phyloP scores from a whole-genome alignment of 805 yeast genomes.

The Starmerella floricola region DNA sequence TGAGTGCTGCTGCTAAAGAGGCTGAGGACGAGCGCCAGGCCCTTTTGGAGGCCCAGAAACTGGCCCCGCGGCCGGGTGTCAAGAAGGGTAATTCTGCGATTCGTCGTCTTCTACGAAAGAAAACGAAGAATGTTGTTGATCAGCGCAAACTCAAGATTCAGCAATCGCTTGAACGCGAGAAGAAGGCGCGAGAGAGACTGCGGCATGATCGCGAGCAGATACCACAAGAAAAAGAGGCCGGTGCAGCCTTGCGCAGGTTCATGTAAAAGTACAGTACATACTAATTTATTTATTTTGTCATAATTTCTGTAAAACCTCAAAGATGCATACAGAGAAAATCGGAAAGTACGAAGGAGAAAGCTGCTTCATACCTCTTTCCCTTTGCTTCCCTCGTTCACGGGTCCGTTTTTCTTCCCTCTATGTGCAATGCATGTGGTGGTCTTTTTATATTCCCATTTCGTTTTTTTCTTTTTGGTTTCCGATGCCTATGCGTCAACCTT shows the following conservation, averaged over 20 bases:
- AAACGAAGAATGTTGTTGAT: slow-evolving; percentile 72
- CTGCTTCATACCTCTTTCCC: too few species aligned
- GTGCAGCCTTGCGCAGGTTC: slow-evolving; percentile 24
- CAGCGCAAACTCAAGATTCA: slow-evolving; percentile 71
- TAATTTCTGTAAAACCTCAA: too few species aligned
- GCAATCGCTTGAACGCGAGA: slow-evolving; percentile 60
- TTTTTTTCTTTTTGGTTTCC: neutral
- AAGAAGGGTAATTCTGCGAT: slow-evolving; percentile 74
- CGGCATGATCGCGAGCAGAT: slow-evolving; percentile 15
- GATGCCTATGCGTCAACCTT: neutral
- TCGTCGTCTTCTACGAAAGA: slow-evolving; percentile 69
- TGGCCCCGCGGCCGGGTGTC: slow-evolving; percentile 52
- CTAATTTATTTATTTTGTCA: too few species aligned
- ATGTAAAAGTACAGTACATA: too few species aligned
- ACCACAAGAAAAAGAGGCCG: slow-evolving; percentile 19
- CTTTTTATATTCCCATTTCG: neutral
- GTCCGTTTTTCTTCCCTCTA: too few species aligned
- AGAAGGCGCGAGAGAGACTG: slow-evolving; percentile 28
- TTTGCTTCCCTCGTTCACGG: too few species aligned
- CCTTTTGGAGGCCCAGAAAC: slow-evolving; percentile 40
- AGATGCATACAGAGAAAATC: too few species aligned
- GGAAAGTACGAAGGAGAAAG: too few species aligned
- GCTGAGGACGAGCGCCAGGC: slow-evolving; percentile 31
- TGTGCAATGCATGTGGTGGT: too few species aligned
- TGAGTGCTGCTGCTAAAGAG: slow-evolving; percentile 41